Conservation (phyloP, 169 alveolate genomes). For the Plasmodium reichenowi region DNA sequence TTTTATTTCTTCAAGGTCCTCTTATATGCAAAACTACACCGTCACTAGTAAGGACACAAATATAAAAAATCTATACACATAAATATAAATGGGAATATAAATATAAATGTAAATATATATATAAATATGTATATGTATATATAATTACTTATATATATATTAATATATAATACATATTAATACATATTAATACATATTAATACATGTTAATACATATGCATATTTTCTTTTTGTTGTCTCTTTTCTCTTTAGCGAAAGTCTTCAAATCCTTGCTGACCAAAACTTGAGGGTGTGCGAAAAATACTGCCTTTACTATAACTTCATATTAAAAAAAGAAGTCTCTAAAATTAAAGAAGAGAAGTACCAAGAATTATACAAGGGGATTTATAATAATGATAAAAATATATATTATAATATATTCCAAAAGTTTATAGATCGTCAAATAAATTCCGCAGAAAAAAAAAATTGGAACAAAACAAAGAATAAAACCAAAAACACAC, state of each 20-base stretch:
- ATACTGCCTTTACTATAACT: constrained; percentile 43
- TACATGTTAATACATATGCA: not conserved
- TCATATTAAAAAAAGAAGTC: constrained; percentile 2
- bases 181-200: not conserved
- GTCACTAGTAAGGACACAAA: constrained; percentile 25
- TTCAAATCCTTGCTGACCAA: constrained; percentile 15
- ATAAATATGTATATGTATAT: too few species aligned
- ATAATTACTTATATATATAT: not conserved
- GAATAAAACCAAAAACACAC: not conserved
- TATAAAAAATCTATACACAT: not conserved
- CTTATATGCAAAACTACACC: constrained; percentile 25
- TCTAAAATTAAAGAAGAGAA: constrained; percentile 26
- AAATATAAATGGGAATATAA: not conserved
- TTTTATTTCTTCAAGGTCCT: constrained; percentile 19
- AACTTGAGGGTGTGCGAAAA: constrained; percentile 34
- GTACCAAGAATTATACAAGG: not conserved
- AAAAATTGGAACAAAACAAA: not conserved
- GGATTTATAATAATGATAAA: constrained; percentile 39
- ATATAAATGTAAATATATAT: not conserved
- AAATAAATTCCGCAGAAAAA: not conserved
- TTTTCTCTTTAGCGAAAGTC: constrained; percentile 28
- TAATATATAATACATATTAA: not conserved
- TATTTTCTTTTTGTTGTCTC: not conserved
- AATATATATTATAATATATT: not conserved
- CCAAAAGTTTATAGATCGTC: not conserved